phyloP scores from a whole-genome alignment of 257 asterid genomes.

The Fraxinus excelsior region DNA sequence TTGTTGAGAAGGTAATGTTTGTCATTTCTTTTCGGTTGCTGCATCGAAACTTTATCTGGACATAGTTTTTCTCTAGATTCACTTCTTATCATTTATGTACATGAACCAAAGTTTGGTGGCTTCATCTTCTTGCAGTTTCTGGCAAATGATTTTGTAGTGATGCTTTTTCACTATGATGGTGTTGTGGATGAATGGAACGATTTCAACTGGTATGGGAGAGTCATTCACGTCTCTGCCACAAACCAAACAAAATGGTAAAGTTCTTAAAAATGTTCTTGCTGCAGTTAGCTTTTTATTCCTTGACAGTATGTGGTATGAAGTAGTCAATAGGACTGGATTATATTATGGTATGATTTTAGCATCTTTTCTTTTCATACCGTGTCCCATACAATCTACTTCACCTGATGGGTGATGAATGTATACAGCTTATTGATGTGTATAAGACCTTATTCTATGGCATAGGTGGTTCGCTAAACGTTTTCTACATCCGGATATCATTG shows the following conservation, averaged over 20 bases:
- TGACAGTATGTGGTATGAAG: neutral
- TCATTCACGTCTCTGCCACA: conserved; percentile 48
- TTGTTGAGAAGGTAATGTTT: conserved; percentile 43
- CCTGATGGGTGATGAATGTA: neutral
- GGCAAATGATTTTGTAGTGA: conserved; percentile 40
- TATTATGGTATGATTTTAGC: neutral
- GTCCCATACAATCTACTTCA: neutral
- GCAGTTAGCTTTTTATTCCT: neutral
- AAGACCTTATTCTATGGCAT: neutral
- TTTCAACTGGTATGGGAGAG: conserved; percentile 42
- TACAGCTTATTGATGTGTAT: neutral
- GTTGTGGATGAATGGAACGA: conserved; percentile 51
- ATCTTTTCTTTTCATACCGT: neutral
- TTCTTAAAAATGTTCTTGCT: neutral
- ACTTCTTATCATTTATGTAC: neutral
- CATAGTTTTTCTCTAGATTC: neutral
- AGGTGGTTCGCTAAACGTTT: conserved; percentile 99
- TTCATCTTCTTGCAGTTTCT: conserved; percentile 43
- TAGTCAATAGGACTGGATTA: neutral
- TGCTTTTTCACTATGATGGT: conserved; percentile 59
- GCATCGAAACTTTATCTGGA: neutral
- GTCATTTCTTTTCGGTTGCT: conserved; percentile 1
- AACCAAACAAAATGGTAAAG: conserved; percentile 57
- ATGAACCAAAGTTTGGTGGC: neutral
- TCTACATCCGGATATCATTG: conserved; percentile 86